These are phyloP conservation scores for Antarctomyces pellizariae DNA, from an alignment of 495 filamentous ascomycete species.

Conservation along the genomic window DNA sequence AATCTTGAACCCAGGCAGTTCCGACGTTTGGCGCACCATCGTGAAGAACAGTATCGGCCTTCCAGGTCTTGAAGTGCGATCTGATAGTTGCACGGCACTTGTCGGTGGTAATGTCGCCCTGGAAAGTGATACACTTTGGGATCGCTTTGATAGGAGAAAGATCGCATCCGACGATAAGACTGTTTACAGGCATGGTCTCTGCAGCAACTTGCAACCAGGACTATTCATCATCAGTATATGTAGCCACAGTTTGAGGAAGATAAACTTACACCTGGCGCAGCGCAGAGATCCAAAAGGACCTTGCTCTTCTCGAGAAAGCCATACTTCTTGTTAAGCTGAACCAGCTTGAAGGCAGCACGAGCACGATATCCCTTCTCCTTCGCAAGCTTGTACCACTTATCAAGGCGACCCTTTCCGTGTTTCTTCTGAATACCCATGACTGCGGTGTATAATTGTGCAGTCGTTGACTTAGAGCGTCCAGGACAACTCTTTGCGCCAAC, in stretches of 20 bases:
- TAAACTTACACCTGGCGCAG: conserved; percentile 65
- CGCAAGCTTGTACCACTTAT: conserved; percentile 92
- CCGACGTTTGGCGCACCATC: conserved; percentile 97
- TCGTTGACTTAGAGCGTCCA: conserved; percentile 8
- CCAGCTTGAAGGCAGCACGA: conserved; percentile 91
- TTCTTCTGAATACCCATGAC: conserved; percentile 96
- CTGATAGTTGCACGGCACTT: conserved; percentile 87
- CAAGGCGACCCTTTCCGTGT: conserved; percentile 95
- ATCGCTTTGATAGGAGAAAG: conserved; percentile 91
- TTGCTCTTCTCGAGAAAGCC: conserved; percentile 91
- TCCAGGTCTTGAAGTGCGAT: conserved; percentile 86
- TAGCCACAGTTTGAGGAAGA: not conserved
- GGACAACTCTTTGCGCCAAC: no score
- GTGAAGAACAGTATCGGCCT: conserved; percentile 91
- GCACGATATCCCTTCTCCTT: conserved; percentile 98
- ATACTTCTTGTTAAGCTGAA: conserved; percentile 98
- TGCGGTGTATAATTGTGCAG: conserved; percentile 7
- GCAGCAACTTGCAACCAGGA: conserved; percentile 98
- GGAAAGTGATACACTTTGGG: conserved; percentile 78
- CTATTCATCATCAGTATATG: conserved; percentile 19
- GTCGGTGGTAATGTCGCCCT: conserved; percentile 94
- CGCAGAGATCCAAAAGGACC: conserved; percentile 90
- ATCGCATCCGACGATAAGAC: conserved; percentile 87
- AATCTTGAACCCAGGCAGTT: conserved; percentile 95
- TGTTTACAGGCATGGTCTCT: conserved; percentile 78